Evolutionary conservation across 192 early-diverging fungal genomes (phyloP).

Genomic region (Funneliformis mosseae): DNA sequence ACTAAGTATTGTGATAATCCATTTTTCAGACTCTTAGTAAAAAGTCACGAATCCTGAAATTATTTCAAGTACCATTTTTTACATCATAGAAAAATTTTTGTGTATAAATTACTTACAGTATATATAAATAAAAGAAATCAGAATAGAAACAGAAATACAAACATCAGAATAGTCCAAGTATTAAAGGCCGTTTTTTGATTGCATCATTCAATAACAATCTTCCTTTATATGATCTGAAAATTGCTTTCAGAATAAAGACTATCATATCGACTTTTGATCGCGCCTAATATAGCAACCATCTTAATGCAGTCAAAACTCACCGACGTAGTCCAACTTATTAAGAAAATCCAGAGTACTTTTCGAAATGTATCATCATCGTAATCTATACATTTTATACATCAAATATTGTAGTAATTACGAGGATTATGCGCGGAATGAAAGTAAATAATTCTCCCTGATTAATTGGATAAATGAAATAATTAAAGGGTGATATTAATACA

Average conservation of each 20-base stretch:
- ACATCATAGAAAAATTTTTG: not conserved
- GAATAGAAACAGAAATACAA: constrained; percentile 8
- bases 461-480: constrained; percentile 1
- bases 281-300: constrained; percentile 55
- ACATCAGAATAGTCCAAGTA: constrained; percentile 62
- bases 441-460: constrained; percentile 33
- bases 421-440: constrained; percentile 63
- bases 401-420: constrained; percentile 61
- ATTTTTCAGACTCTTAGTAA: constrained; percentile 2
- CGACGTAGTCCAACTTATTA: constrained; percentile 68
- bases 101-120: no score
- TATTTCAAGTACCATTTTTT: constrained; percentile 25
- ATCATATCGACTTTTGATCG: constrained; percentile 50
- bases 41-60: constrained; percentile 16
- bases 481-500: not conserved
- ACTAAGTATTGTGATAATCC: constrained; percentile 15
- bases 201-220: constrained; percentile 43
- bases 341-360: constrained; percentile 58
- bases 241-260: constrained; percentile 34
- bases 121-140: not conserved
- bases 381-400: constrained; percentile 64
- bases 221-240: constrained; percentile 40
- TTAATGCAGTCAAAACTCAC: constrained; percentile 59
- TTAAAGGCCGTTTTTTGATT: constrained; percentile 50
- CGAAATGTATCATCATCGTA: constrained; percentile 59